A percentile compares a stretch with the other conserved stretches of the same genome.
These are phyloP conservation scores for Handroanthus guayacan DNA, from an alignment of 257 asterid genomes.

Conservation along the genomic window DNA sequence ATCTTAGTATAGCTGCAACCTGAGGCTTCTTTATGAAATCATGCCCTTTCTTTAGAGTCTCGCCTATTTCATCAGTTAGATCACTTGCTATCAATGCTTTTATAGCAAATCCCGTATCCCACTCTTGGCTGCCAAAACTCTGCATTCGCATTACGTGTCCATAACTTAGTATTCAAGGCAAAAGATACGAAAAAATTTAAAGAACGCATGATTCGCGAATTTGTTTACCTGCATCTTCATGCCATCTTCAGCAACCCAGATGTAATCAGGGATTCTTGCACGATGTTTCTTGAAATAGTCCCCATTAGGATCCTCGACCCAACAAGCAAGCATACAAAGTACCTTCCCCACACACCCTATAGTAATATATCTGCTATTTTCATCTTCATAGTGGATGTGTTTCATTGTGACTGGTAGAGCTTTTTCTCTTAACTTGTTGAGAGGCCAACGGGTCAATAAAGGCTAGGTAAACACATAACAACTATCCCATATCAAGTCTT, in stretches of 20 bases:
- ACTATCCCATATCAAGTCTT: constrained; percentile 77
- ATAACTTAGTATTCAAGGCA: no score
- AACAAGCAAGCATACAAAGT: constrained; percentile 76
- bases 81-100: constrained; percentile 80
- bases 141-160: constrained; percentile 37
- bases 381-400: constrained; percentile 82
- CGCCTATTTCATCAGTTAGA: constrained; percentile 64
- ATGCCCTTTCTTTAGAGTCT: constrained; percentile 74
- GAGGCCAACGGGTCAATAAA: constrained; percentile 74
- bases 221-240: constrained; percentile 77
- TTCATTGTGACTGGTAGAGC: constrained; percentile 71
- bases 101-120: constrained; percentile 87
- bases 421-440: constrained; percentile 65
- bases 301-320: constrained; percentile 83
- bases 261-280: constrained; percentile 72
- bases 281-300: constrained; percentile 82
- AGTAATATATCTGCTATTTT: constrained; percentile 72
- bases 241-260: constrained; percentile 88
- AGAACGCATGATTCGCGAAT: not conserved
- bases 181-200: not conserved
- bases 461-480: constrained; percentile 67
- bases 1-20: constrained; percentile 43
- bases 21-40: constrained; percentile 78
- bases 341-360: constrained; percentile 82
- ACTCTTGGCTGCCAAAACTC: constrained; percentile 90